Evolutionary conservation across 192 early-diverging fungal genomes (phyloP).

Genomic region (Backusella psychrophila): DNA sequence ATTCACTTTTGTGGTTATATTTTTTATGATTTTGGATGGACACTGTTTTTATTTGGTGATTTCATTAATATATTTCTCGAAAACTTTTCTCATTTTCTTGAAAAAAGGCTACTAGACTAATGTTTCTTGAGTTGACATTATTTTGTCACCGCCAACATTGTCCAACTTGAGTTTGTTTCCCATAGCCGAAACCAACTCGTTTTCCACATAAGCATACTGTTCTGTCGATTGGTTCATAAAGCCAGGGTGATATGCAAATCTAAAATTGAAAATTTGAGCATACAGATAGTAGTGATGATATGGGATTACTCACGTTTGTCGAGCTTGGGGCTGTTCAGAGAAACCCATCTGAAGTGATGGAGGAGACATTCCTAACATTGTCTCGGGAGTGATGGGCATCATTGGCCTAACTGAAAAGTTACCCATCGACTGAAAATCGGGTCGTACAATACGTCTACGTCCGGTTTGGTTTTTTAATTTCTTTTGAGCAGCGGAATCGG

Average conservation of each 20-base stretch:
- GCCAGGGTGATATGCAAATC: not conserved
- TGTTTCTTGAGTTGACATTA: not conserved
- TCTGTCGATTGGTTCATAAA: not conserved
- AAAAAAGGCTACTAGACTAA: not conserved
- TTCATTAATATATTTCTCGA: too few species aligned
- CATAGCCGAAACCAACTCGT: not conserved
- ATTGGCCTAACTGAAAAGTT: slow-evolving; percentile 9
- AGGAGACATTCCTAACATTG: slow-evolving; percentile 44
- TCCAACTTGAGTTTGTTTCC: not conserved
- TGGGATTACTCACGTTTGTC: not conserved
- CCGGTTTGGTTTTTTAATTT: slow-evolving; percentile 65
- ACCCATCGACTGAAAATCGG: slow-evolving; percentile 41
- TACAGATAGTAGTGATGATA: not conserved
- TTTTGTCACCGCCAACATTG: not conserved
- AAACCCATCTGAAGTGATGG: not conserved
- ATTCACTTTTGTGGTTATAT: too few species aligned
- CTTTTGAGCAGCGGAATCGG: slow-evolving; percentile 79
- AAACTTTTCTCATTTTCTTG: too few species aligned
- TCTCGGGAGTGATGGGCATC: slow-evolving; percentile 48
- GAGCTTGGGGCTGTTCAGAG: not conserved
- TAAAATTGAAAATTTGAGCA: not conserved
- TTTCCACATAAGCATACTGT: not conserved
- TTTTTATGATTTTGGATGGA: too few species aligned
- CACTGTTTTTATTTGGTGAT: too few species aligned
- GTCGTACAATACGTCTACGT: slow-evolving; percentile 39